Base-by-base conservation (phyloP, 2,329 filamentous ascomycete species). In the Harringtonia lauricola region DNA sequence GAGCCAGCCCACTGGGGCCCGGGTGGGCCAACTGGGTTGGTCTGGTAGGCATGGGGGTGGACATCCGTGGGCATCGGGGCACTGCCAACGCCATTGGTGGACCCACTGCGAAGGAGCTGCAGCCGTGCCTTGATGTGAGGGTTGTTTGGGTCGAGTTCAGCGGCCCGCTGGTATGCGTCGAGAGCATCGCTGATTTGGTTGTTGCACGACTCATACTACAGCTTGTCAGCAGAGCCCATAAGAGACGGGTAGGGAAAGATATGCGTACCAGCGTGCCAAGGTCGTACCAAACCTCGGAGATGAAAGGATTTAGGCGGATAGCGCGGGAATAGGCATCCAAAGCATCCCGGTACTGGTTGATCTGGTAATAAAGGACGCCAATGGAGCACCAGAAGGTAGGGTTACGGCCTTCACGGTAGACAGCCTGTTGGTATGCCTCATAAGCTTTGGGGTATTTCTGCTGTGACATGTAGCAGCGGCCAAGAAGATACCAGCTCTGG, bases 311-410 rank as follows among this genome's bases (percentile, higher is more conserved):
- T 55, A 98, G 67, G 44, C 92, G 83, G 56, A 96, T 98, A 38
- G 92, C 92, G 48, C 92, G 85, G 49, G 89, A 95, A 65, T 96
- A 98, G 33, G 92, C 92, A 67, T 98, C 92, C 42, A 98, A 76
- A 3, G 92, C 92, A 69, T 98, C 92, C 47, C 92, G 82, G 66
- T 98, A 98, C 67, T 98, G 92, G 65, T 96, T 98, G 70, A 98
- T 98, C 66, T 96, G 92, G 67, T 96, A 98, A 64, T 98, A 98
- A 47, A 98, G 74, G 15, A 98, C 92, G 61, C 92, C 92, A 59
- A 98, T 98, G 10, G 90, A 96, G 69, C 92, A 96, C 92, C 92
- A 98, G 70, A 96, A 98, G 2, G 92, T 96, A 17, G 92, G 92
- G 61, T 96, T 96, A 54, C 92, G 83, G 29, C 92, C 92, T 60